These are phyloP conservation scores for Primulina tabacum DNA, from an alignment of 257 asterid genomes.

Conservation along the genomic window DNA sequence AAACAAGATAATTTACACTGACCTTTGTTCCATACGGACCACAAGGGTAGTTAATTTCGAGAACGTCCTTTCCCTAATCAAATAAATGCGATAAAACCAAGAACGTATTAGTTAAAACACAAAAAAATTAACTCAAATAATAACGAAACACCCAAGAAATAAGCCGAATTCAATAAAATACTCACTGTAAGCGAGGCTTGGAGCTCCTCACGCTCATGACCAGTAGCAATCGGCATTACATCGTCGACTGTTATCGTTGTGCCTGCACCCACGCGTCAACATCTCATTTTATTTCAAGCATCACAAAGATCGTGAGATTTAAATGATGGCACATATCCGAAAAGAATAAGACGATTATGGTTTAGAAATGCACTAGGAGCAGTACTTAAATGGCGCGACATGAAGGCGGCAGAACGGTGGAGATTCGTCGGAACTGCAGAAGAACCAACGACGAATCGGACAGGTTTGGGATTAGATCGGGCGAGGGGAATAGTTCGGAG, in stretches of 20 bases:
- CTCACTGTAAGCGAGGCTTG: conserved; percentile 81
- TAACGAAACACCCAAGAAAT: background rate
- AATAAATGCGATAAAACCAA: conserved; percentile 6
- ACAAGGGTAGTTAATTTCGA: conserved; percentile 49
- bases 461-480: conserved; percentile 50
- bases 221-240: conserved; percentile 94
- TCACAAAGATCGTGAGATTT: too few species aligned
- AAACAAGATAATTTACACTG: conserved; percentile 17
- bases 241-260: conserved; percentile 61
- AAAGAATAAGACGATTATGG: too few species aligned
- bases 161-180: conserved; percentile 14
- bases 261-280: too few species aligned
- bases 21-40: conserved; percentile 67
- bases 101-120: background rate
- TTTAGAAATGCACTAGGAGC: conserved; percentile 51
- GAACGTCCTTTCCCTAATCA: conserved; percentile 48
- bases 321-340: too few species aligned
- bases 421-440: conserved; percentile 34
- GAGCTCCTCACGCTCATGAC: conserved; percentile 95
- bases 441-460: conserved; percentile 35
- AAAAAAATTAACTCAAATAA: background rate
- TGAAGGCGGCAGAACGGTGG: conserved; percentile 31
- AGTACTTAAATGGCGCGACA: conserved; percentile 44
- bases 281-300: too few species aligned
- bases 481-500: conserved; percentile 41